These are phyloP conservation scores for Phaeophleospora eucalypticola DNA, from an alignment of 2,329 filamentous ascomycete genomes.

Conservation along the genomic window DNA sequence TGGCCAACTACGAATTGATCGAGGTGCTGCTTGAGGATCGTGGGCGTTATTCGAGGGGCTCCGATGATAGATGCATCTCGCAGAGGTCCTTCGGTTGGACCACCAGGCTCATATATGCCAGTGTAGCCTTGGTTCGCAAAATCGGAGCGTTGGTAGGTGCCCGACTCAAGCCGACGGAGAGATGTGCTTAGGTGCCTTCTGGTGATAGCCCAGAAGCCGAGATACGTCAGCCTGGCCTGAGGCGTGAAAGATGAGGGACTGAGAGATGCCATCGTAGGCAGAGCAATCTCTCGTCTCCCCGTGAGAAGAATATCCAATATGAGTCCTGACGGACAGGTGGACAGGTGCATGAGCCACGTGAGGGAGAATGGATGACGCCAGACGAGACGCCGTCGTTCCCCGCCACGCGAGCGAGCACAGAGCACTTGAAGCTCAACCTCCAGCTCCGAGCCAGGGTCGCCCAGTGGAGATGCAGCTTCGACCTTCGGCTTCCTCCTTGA, in stretches of 20 bases:
- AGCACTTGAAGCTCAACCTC: too few species aligned
- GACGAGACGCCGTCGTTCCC: too few species aligned
- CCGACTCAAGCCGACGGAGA: conserved; percentile 34
- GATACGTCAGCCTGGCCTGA: conserved; percentile 41
- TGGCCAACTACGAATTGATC: conserved; percentile 97
- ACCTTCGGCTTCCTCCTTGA: too few species aligned
- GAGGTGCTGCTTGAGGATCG: conserved; percentile 76
- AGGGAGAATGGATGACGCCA: too few species aligned
- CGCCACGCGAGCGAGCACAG: too few species aligned
- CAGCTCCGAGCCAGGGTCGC: too few species aligned
- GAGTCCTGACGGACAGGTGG: background rate
- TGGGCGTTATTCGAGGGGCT: conserved; percentile 57
- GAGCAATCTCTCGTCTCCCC: background rate
- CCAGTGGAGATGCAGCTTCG: too few species aligned
- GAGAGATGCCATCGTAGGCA: conserved; percentile 16
- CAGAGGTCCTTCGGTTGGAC: conserved; percentile 60
- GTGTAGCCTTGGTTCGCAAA: conserved; percentile 61
- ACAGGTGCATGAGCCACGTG: background rate
- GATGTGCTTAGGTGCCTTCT: conserved; percentile 32
- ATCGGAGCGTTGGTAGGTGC: conserved; percentile 57
- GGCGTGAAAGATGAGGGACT: conserved; percentile 25
- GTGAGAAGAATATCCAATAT: background rate
- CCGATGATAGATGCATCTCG: conserved; percentile 56
- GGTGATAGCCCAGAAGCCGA: conserved; percentile 34
- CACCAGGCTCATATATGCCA: conserved; percentile 58